A percentile compares a stretch with the other conserved stretches of the same genome.
These are phyloP conservation scores for Acanthamoeba royreba DNA, from an alignment of 208 protist species.

Conservation along the genomic window DNA sequence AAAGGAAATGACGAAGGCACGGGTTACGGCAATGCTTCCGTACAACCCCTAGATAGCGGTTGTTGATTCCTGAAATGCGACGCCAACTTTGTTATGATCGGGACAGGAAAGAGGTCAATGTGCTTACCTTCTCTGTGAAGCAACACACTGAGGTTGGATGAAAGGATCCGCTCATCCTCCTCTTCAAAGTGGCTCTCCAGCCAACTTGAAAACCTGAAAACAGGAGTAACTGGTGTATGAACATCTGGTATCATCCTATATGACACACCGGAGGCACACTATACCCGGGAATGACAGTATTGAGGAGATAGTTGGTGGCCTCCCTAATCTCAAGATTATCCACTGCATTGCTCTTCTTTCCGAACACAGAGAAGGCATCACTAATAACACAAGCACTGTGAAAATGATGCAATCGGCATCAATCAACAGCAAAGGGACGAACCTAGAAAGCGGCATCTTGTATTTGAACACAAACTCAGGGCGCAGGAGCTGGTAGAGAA, in stretches of 20 bases:
- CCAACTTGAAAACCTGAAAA: conserved; percentile 8
- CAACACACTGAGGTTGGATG: not conserved
- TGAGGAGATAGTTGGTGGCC: not conserved
- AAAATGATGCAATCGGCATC: not conserved
- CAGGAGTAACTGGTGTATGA: not conserved
- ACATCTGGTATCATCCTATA: not conserved
- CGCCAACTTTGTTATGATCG: not conserved
- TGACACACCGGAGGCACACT: not conserved
- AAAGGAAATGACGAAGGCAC: not conserved
- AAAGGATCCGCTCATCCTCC: not conserved
- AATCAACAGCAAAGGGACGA: not conserved
- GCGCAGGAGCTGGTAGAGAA: conserved; percentile 37
- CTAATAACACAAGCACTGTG: not conserved
- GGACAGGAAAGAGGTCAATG: not conserved
- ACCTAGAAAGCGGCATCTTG: conserved; percentile 16
- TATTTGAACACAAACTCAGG: conserved; percentile 31
- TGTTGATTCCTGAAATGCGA: conserved; percentile 16
- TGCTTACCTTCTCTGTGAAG: conserved; percentile 25
- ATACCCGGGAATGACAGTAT: conserved; percentile 4
- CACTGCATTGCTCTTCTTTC: not conserved
- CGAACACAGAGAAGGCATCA: conserved; percentile 35
- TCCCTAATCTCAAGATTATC: conserved; percentile 7
- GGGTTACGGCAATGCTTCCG: conserved; percentile 17
- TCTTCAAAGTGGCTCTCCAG: conserved; percentile 21
- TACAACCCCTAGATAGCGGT: conserved; percentile 33